Conservation (phyloP, 495 filamentous ascomycete species). For the Acidiella bohemica region DNA sequence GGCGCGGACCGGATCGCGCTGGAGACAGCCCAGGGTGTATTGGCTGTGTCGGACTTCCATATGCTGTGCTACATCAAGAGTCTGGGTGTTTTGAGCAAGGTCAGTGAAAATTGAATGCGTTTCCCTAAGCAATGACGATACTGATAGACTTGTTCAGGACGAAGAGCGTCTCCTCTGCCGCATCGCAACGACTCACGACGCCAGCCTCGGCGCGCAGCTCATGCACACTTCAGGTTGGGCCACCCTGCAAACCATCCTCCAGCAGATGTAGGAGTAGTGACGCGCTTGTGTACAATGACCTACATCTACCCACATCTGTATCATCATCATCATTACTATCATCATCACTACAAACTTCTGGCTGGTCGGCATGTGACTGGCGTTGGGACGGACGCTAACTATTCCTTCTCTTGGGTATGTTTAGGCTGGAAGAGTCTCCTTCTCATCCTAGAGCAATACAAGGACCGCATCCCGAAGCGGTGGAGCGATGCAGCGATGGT, state of each 20-base stretch:
- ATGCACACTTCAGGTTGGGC: conserved; percentile 80
- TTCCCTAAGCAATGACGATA: conserved; percentile 2
- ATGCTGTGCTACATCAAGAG: conserved; percentile 74
- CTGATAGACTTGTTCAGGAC: conserved; percentile 43
- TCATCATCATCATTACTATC: background rate
- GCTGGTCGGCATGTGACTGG: background rate
- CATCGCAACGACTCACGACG: conserved; percentile 64
- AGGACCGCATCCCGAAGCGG: conserved; percentile 14
- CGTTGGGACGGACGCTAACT: conserved; percentile 2
- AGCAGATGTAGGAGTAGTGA: conserved; percentile 32
- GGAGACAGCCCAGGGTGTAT: conserved; percentile 42
- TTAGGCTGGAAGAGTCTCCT: conserved; percentile 14
- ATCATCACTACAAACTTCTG: background rate
- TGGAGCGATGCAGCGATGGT: conserved; percentile 3
- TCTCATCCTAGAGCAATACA: conserved; percentile 9
- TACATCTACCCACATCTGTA: too few relatives aligned
- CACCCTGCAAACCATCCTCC: conserved; percentile 75
- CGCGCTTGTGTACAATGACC: too few relatives aligned
- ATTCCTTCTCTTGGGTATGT: background rate
- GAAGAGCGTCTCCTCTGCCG: conserved; percentile 79
- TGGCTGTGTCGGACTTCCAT: conserved; percentile 74
- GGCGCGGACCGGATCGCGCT: conserved; percentile 36
- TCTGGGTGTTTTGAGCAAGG: conserved; percentile 72
- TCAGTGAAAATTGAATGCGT: conserved; percentile 28
- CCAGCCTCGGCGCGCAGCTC: conserved; percentile 64